These are phyloP conservation scores for Russula olivacea DNA, from an alignment of 768 basidiomycete genomes.

Conservation along the genomic window DNA sequence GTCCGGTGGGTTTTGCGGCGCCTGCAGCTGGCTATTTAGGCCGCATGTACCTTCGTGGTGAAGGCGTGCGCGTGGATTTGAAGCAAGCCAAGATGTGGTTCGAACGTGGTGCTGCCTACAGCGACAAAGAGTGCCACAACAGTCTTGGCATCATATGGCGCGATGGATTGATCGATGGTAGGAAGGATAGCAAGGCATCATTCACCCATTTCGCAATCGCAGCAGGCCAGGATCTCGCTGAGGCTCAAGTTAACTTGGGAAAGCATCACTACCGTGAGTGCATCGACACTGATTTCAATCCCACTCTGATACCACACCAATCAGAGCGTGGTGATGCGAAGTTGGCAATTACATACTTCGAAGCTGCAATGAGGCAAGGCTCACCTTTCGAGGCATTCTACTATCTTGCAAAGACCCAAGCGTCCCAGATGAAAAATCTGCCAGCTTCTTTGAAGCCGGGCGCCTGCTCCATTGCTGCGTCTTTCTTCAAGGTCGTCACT, in stretches of 20 bases:
- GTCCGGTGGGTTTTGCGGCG: constrained; percentile 52
- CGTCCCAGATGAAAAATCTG: constrained; percentile 46
- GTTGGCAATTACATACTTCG: constrained; percentile 68
- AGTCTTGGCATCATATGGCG: constrained; percentile 88
- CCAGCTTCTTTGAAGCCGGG: constrained; percentile 52
- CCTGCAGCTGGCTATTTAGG: constrained; percentile 85
- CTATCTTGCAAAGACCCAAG: constrained; percentile 82
- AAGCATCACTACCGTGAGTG: constrained; percentile 63
- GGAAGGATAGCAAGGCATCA: constrained; percentile 59
- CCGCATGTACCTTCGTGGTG: constrained; percentile 90
- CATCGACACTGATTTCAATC: constrained; percentile 1
- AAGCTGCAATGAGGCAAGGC: constrained; percentile 78
- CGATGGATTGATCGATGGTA: constrained; percentile 72
- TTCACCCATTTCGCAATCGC: constrained; percentile 66
- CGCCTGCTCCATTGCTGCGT: constrained; percentile 84
- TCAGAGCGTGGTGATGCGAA: constrained; percentile 64
- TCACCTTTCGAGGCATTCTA: constrained; percentile 95
- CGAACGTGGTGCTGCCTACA: constrained; percentile 72
- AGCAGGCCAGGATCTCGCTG: constrained; percentile 82
- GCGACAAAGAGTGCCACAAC: constrained; percentile 86
- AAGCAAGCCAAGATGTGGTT: constrained; percentile 88
- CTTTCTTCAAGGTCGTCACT: constrained; percentile 87
- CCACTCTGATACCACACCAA: constrained; percentile 8
- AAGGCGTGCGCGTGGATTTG: constrained; percentile 77
- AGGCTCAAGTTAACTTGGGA: constrained; percentile 87